A percentile compares a stretch with the other conserved stretches of the same genome.
These are phyloP conservation scores for Epichloe festucae DNA, from an alignment of 2,329 filamentous ascomycete genomes.

Conservation along the genomic window DNA sequence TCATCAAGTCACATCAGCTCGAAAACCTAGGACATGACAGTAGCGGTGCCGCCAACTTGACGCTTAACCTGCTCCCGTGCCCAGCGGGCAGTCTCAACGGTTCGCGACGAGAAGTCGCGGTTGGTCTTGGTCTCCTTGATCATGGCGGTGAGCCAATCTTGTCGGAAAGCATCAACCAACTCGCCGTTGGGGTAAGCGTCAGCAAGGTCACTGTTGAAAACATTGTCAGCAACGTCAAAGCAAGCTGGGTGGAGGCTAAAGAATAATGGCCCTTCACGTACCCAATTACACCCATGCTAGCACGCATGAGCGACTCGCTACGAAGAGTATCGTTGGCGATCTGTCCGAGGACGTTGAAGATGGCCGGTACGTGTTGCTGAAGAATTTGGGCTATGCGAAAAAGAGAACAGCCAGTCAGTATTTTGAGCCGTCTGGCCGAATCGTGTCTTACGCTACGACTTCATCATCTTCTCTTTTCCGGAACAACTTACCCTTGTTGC, in stretches of 20 bases:
- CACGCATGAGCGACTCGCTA: slow-evolving; percentile 81
- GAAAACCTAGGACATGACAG: slow-evolving; percentile 38
- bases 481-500: slow-evolving; percentile 54
- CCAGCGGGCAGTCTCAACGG: slow-evolving; percentile 92
- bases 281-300: slow-evolving; percentile 97
- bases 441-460: no score
- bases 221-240: slow-evolving; percentile 7
- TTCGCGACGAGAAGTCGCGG: slow-evolving; percentile 72
- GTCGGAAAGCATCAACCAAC: slow-evolving; percentile 70
- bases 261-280: slow-evolving; percentile 31
- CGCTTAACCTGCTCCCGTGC: slow-evolving; percentile 95
- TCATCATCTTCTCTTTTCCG: no score
- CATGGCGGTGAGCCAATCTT: slow-evolving; percentile 80
- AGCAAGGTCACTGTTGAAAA: slow-evolving; percentile 62
- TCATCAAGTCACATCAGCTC: slow-evolving; percentile 7
- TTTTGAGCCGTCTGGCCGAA: not conserved
- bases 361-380: slow-evolving; percentile 65
- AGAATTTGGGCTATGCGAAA: slow-evolving; percentile 49
- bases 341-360: slow-evolving; percentile 75
- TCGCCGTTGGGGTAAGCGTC: slow-evolving; percentile 89
- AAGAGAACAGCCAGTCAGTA: not conserved
- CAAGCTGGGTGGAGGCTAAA: not conserved
- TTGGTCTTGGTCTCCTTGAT: slow-evolving; percentile 87
- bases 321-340: slow-evolving; percentile 75
- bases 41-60: slow-evolving; percentile 48